Base-by-base conservation (phyloP, 2,329 filamentous ascomycete genomes). In the Apiospora kogelbergensis region DNA sequence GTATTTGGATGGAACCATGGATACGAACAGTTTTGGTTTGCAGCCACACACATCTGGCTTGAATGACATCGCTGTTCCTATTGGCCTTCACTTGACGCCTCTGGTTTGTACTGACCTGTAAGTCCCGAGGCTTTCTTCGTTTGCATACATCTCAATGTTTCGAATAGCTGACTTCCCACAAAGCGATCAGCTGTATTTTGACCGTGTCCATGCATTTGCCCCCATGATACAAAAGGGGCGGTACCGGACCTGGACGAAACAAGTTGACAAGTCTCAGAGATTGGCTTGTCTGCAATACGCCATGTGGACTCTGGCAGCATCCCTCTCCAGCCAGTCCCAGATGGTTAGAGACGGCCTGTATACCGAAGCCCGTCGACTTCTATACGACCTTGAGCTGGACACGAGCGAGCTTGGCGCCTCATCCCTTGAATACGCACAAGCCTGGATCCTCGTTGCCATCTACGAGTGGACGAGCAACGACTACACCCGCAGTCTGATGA, bases 261-360 rank as follows among this genome's bases (percentile, higher is more conserved):
- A 73, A 9, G 10, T 67, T 0, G 64, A 70, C 24, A 74, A 69
- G 13, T 69, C 70, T 40, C 72, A 70, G n/a, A 66, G 71, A 42
- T 63, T 69, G 33, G 63, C 68, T 4, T 76, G 75, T 65, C 71
- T 79, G 2, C 76, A 77, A 65, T 74, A 76, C 57, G 75, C 77
- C 63, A 79, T 79, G 77, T 77, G 77, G 74, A 76, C 75, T 0
- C 44, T 77, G 37, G 75, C 77, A 10, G 73, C 75, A 60, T 74
- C 76, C 2, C 65, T 75, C 15, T 79, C 77, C 9, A 76, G 76
- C 11, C 76, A 78, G 64, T 78, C 77, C 26, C 73, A 76, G 22
- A 69, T 68, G 42, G 68, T 72, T 5, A 69, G 74, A 7, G 70
- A 71, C 15, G 24, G 68, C 1, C 69, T 78, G 6, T 78, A 79